Evolutionary conservation across 2,329 filamentous ascomycete species (phyloP), one percentile per base, ranked within the genome.

Genomic region (Colletotrichum horii): DNA sequence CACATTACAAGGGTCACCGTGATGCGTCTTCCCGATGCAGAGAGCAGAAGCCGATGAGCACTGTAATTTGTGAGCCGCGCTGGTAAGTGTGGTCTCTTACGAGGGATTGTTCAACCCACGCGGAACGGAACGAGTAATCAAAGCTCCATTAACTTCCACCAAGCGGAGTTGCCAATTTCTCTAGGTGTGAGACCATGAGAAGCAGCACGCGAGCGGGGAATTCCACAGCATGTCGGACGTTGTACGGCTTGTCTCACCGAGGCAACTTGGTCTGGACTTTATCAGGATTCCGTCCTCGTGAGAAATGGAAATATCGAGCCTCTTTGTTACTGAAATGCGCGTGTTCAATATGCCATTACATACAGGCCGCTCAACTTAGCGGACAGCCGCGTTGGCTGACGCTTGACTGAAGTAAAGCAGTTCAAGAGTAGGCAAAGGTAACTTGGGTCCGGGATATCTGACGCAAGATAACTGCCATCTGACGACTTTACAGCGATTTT

Each of bases 381-480:
- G 22, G 28, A 38, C 22, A 26, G 43, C 32, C 16, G 36, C 9
- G 34, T 52, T 52, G 16, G 24, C 9, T n/a, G 38, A 30, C 28
- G 30, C 32, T 61, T 14, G 11, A 34, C 30, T 22, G 22, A 30
- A 14, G 58, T 61, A 6, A 36, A 24, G 28, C 26, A 61, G 34
- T 28, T 36, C 9, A n/a, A 36, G n/a, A 24, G 19, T 22, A 48
- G 43, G 43, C n/a, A 12, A 64, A 36, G 12, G 9, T 38, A 24
- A 30, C 26, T 24, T 11, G 8, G 48, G 15, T 8, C 34, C 61
- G 61, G 24, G 28, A 15, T 66, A 32, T 66, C 68, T 66, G 48
- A 62, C 68, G 68, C 32, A n/a, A 71, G 61, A 71, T 36, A 38
- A 62, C 34, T 75, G 30, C 66, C 52, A 75, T 26, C 36, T 62